A percentile compares a stretch with the other conserved stretches of the same genome.
These are phyloP conservation scores for Eimeria sp. DNA, from an alignment of 169 alveolate genomes.

Conservation along the genomic window DNA sequence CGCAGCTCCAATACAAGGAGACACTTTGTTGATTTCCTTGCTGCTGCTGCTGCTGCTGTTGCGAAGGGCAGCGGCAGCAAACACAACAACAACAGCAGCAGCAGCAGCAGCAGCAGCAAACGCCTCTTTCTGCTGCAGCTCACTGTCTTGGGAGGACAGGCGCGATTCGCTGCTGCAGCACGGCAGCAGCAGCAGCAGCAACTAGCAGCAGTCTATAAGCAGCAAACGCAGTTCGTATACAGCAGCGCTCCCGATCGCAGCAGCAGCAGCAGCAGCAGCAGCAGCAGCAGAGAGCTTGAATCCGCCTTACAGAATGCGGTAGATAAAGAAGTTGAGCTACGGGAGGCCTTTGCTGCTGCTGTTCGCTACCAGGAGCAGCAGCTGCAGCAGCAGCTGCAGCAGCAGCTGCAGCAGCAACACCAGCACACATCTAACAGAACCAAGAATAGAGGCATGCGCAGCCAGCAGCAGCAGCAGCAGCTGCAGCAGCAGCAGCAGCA, in stretches of 20 bases:
- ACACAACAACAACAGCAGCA: neutral
- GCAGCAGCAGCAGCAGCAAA: neutral
- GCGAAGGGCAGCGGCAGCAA: neutral
- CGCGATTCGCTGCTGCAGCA: constrained; percentile 30
- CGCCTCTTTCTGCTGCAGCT: constrained; percentile 38
- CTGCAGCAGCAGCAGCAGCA: constrained; percentile 56
- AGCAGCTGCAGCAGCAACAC: neutral
- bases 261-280: constrained; percentile 34
- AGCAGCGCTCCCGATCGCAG: neutral
- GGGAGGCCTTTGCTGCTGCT: constrained; percentile 15
- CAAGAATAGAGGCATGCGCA: neutral
- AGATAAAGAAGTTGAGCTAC: neutral
- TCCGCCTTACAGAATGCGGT: neutral
- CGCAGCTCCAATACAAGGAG: neutral
- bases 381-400: constrained; percentile 37
- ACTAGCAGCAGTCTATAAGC: neutral
- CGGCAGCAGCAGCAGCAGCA: constrained; percentile 50
- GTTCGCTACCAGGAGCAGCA: constrained; percentile 12
- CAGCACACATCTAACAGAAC: neutral
- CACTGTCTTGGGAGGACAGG: constrained; percentile 1
- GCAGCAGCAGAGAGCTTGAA: neutral
- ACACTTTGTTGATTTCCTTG: constrained; percentile 8
- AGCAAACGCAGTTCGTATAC: constrained; percentile 26
- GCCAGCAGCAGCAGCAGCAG: constrained; percentile 13
- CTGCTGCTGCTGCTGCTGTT: constrained; percentile 36